Percentiles rank a stretch among this genome's conserved stretches.
These are phyloP conservation scores for Solioccasus polychromus DNA, from an alignment of 768 basidiomycete species.

Conservation along the genomic window DNA sequence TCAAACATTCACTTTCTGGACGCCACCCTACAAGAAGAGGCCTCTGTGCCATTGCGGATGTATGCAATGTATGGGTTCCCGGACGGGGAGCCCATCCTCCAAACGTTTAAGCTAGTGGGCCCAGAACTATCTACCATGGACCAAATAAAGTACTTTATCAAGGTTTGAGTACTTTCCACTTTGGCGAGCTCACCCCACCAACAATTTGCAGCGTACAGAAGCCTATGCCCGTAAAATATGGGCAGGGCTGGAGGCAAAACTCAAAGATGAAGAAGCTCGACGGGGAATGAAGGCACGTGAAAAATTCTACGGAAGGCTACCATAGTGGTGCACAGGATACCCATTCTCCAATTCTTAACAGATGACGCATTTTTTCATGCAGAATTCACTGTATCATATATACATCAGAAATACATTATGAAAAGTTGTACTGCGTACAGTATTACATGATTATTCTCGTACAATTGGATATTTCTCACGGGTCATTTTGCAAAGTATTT, in stretches of 20 bases:
- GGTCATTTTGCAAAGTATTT: too few relatives aligned
- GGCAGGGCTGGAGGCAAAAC: slow-evolving; percentile 55
- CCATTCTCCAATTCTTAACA: too few relatives aligned
- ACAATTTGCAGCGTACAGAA: slow-evolving; percentile 60
- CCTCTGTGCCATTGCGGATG: slow-evolving; percentile 58
- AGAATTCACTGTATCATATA: too few relatives aligned
- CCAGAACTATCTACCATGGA: slow-evolving; percentile 51
- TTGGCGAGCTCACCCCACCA: slow-evolving; percentile 38
- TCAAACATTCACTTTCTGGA: slow-evolving; percentile 69
- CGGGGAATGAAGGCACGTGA: slow-evolving; percentile 59
- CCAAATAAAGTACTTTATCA: slow-evolving; percentile 50
- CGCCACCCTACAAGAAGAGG: slow-evolving; percentile 69
- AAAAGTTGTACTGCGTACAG: too few relatives aligned
- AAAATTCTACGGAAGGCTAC: slow-evolving; percentile 39
- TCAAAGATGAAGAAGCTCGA: slow-evolving; percentile 61
- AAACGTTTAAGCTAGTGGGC: slow-evolving; percentile 65
- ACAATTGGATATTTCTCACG: too few relatives aligned
- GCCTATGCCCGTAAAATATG: slow-evolving; percentile 58
- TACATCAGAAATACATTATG: too few relatives aligned
- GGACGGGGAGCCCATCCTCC: slow-evolving; percentile 40
- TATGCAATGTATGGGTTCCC: slow-evolving; percentile 65
- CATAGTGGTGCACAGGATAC: too few relatives aligned
- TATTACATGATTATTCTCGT: too few relatives aligned
- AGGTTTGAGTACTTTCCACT: slow-evolving; percentile 39
- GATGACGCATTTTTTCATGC: too few relatives aligned